Base-by-base conservation (phyloP, 768 basidiomycete genomes). In the Rickenella mellea region DNA sequence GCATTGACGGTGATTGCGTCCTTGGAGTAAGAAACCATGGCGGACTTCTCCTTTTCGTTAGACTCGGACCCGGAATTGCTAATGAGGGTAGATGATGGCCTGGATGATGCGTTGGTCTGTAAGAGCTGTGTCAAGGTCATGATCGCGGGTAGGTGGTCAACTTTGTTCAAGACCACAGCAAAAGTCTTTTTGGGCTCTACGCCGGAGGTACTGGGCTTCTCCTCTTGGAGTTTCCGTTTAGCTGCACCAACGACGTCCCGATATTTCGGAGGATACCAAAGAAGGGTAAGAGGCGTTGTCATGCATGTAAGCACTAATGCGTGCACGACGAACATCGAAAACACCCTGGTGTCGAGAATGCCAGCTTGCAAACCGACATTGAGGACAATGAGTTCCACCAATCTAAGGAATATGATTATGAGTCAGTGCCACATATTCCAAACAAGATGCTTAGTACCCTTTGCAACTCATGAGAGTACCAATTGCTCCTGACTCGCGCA, bases 401-500 rank as follows among this genome's bases (percentile, higher is more conserved):
- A 65, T 26, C 78, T 80, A 45, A 20, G 21, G 12, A 41, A 27
- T 39, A 27, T 25, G 19, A 7, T 39, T 8, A 27, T 43, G 12
- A 44, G 38, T 26, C 27, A 46, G 12, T 26, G 1, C 25, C 0
- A 21, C 27, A 7, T 19, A 28, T 14, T 37, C 12, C 10, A n/a
- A 26, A 24, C 35, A 21, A 44, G 15, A 42, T 32, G 11, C 3
- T 15, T 61, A 73, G 36, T 45, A 83, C 82, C 87, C 88, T 63
- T 94, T 88, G 66, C 87, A 90, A 58, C 77, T 78, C 91, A 96
- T 96, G 20, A 96, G 62, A 39, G 80, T 71, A 3, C 91, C 91
- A 44, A 93, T 81, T 5, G 90, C 87, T 19, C 78, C 76, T 1
- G 79, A 67, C 59, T 93, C 90, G n/a, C 91, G 70, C 61, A 64